Base-by-base conservation (phyloP, 257 asterid species). In the Voacanga thouarsii region DNA sequence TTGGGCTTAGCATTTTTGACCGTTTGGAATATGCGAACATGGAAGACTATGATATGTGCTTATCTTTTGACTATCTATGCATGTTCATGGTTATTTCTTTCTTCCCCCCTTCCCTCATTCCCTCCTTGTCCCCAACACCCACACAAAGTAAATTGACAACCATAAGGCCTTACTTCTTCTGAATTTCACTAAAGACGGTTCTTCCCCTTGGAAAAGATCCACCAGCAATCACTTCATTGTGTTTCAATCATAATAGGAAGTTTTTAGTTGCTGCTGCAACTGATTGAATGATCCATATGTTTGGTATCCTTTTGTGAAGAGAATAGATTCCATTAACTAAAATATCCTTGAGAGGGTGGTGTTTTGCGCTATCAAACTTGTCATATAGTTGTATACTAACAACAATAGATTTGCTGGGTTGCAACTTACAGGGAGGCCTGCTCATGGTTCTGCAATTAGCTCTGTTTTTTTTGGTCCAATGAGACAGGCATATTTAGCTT, bases 121-220 rank as follows among this genome's bases (percentile, higher is more conserved):
- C 2, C 12, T 2, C 12, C 55, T 12, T 12, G 9, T 2, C 55
- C 21, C 59, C 21, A 33, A 33, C 21, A 19, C 26, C 61, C 61
- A 23, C 24, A 14, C 61, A n/a, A 5, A 21, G 19, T 18, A 15
- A 78, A 79, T 63, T 80, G 78, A 64, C 79, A 79, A 77, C 80
- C 77, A 74, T 39, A 72, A 79, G 60, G 79, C 89, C 87, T 84
- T 82, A 83, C 88, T 83, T 85, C 75, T 82, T 82, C 82, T 82
- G 75, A 81, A 83, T 87, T 84, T 87, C 84, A 71, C 78, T 92
- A 91, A 89, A 95, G 99, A 80, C 98, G 88, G 98, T 88, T 84
- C 99, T 95, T 87, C 99, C 98, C 80, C 98, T 95, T 83, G 99
- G 99, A 79, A 83, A 93, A 81, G 99, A 95, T 89, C 99, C 98